Evolutionary conservation across 108 stramenopile species (phyloP).

Genomic region (Fragilariopsis cylindrus): DNA sequence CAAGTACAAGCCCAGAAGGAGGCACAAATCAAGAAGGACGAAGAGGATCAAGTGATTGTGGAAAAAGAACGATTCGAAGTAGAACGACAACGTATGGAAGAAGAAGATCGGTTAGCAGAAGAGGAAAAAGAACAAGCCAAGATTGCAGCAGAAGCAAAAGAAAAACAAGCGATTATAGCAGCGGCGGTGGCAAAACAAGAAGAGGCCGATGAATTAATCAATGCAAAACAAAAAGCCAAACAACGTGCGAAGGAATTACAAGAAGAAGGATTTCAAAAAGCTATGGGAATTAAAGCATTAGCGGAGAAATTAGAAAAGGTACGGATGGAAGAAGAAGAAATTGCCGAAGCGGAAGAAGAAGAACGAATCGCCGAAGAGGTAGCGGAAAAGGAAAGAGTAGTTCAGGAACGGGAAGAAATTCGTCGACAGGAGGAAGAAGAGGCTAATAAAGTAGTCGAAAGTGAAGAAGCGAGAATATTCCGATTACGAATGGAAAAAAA

Average conservation of each 20-base stretch:
- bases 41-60: not conserved
- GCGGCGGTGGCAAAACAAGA: not conserved
- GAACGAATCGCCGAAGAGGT: not conserved
- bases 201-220: not conserved
- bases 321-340: not conserved
- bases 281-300: not conserved
- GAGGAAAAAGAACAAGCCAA: not conserved
- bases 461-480: not conserved
- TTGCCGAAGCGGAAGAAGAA: not conserved
- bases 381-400: not conserved
- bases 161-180: not conserved
- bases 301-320: not conserved
- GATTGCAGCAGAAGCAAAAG: not conserved
- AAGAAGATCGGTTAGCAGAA: constrained; percentile 2
- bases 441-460: not conserved
- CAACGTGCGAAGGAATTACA: not conserved
- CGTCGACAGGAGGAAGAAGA: not conserved
- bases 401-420: not conserved
- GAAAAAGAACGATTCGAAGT: not conserved
- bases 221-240: not conserved
- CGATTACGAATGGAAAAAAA: not conserved
- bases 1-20: not conserved
- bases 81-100: not conserved
- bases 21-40: not conserved
- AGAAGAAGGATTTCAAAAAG: not conserved